These are phyloP conservation scores for Thuja plicata DNA, from an alignment of 83 land plant species.

Conservation along the genomic window DNA sequence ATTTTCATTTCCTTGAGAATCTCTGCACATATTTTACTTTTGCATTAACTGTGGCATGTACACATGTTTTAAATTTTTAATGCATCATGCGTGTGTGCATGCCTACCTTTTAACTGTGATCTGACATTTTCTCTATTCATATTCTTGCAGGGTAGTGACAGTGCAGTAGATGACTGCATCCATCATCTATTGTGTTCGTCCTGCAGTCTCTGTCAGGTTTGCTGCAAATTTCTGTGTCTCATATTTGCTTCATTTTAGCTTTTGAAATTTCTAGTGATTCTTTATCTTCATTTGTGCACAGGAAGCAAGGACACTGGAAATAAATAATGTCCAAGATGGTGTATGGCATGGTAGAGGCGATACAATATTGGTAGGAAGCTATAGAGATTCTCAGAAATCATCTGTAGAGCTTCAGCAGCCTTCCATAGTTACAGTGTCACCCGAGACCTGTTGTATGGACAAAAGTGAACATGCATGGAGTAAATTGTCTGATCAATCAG, in stretches of 20 bases:
- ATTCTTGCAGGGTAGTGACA: conserved; percentile 46
- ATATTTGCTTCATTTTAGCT: neutral
- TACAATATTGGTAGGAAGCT: conserved; percentile 64
- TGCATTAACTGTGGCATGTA: neutral
- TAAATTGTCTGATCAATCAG: conserved; percentile 12
- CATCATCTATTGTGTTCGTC: conserved; percentile 61
- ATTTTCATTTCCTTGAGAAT: neutral
- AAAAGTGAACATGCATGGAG: conserved; percentile 13
- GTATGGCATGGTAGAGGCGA: conserved; percentile 89
- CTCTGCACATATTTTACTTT: neutral
- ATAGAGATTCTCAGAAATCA: conserved; percentile 26
- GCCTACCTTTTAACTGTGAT: neutral
- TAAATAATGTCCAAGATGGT: conserved; percentile 87
- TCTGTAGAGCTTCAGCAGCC: conserved; percentile 30
- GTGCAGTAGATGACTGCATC: conserved; percentile 60
- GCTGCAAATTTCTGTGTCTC: neutral
- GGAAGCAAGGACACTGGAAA: conserved; percentile 87
- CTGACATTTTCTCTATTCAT: neutral
- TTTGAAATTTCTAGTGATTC: neutral
- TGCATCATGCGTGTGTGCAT: neutral
- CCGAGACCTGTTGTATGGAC: conserved; percentile 23
- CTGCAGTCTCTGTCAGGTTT: conserved; percentile 66
- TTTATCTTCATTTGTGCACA: conserved; percentile 16
- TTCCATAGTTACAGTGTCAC: conserved; percentile 17
- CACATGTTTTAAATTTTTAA: neutral